These are phyloP conservation scores for Cercospora canescens DNA, from an alignment of 2,329 filamentous ascomycete genomes.

Conservation along the genomic window DNA sequence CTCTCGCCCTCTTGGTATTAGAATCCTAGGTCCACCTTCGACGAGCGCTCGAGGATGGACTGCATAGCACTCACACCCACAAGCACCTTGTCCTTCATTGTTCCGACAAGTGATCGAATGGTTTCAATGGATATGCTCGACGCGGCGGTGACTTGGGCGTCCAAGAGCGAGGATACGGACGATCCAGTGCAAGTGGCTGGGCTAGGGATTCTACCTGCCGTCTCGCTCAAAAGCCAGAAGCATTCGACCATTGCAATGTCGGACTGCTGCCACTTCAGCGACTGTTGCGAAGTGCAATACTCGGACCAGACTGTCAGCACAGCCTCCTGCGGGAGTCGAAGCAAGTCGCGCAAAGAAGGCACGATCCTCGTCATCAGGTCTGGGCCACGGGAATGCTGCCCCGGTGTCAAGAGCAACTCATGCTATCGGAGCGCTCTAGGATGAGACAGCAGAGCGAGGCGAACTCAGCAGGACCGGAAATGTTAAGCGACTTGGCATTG, in stretches of 20 bases:
- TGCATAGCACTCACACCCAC: not conserved
- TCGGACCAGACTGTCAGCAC: not conserved
- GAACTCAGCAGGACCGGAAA: not conserved
- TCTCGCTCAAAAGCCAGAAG: slow-evolving; percentile 9
- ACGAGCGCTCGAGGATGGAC: not conserved
- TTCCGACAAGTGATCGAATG: not conserved
- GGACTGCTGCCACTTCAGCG: slow-evolving; percentile 13
- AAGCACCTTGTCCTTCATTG: not conserved
- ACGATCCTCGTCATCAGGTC: slow-evolving; percentile 7
- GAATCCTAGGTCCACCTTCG: not conserved
- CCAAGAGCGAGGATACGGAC: slow-evolving; percentile 5
- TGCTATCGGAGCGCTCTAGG: slow-evolving; percentile 5
- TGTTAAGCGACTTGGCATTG: not conserved
- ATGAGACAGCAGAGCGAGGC: slow-evolving; percentile 1
- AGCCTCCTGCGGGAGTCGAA: slow-evolving; percentile 1
- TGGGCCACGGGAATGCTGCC: not conserved
- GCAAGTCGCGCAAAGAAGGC: slow-evolving; percentile 13
- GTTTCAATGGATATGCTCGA: slow-evolving; percentile 11
- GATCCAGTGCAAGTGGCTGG: slow-evolving; percentile 17
- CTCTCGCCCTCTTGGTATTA: not conserved
- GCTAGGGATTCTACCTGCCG: slow-evolving; percentile 15
- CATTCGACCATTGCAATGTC: slow-evolving; percentile 15
- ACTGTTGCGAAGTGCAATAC: slow-evolving; percentile 10
- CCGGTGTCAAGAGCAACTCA: slow-evolving; percentile 5
- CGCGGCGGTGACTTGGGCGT: slow-evolving; percentile 11